Evolutionary conservation across 352 stramenopile genomes (phyloP).

Genomic region (Pythium phragmitis): DNA sequence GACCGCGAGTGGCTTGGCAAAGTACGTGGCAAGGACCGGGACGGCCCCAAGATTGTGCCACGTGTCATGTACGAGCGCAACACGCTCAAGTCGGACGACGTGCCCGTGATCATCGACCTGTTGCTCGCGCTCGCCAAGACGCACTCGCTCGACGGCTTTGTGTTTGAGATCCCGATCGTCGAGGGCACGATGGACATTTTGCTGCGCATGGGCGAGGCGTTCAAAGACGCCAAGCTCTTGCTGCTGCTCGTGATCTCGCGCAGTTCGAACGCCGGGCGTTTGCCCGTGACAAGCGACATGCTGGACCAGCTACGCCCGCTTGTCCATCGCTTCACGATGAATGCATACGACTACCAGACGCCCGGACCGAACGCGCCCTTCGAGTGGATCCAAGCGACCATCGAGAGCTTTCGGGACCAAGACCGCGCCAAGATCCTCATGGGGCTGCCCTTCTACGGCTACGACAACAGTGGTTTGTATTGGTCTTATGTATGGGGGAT

Average conservation of each 20-base stretch:
- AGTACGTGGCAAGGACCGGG: conserved; percentile 24
- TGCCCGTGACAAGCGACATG: conserved; percentile 56
- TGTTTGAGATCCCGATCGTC: conserved; percentile 77
- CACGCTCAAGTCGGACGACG: conserved; percentile 43
- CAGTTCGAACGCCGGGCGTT: conserved; percentile 49
- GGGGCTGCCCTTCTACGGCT: conserved; percentile 79
- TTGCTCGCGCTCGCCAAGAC: conserved; percentile 42
- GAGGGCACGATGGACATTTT: conserved; percentile 62
- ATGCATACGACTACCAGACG: conserved; percentile 71
- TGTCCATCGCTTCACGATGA: conserved; percentile 82
- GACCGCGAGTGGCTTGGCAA: conserved; percentile 54
- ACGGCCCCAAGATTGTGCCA: conserved; percentile 55
- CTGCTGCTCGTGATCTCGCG: conserved; percentile 65
- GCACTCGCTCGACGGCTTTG: conserved; percentile 65
- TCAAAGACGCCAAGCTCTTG: conserved; percentile 47
- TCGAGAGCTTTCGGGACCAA: conserved; percentile 43
- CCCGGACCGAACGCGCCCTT: conserved; percentile 71
- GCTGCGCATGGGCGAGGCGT: conserved; percentile 47
- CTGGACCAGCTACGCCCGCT: conserved; percentile 52
- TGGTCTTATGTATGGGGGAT: too few relatives aligned
- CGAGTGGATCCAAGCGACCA: conserved; percentile 59
- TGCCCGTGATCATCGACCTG: conserved; percentile 51
- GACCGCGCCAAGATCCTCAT: conserved; percentile 65
- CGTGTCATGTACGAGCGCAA: conserved; percentile 83
- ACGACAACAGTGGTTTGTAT: conserved; percentile 57